A percentile compares a stretch with the other conserved stretches of the same genome.
Evolutionary conservation across 495 filamentous ascomycete genomes (phyloP).

Genomic region (Achaetomiella virescens): DNA sequence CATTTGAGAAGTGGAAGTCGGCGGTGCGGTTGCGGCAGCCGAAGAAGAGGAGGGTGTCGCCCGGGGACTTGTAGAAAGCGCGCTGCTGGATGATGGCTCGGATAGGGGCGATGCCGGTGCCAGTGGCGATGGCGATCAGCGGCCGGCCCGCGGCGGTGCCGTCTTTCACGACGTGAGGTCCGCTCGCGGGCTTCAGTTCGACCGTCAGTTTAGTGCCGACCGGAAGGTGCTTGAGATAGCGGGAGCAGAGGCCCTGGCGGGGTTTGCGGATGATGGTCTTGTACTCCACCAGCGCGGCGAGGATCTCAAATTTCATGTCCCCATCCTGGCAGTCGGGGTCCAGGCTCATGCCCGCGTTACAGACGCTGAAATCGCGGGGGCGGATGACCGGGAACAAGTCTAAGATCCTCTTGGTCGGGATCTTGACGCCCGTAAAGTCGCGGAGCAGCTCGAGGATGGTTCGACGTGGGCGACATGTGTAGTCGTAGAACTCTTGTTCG

Average conservation of each 20-base stretch:
- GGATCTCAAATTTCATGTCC: slow-evolving; percentile 57
- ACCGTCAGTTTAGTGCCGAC: slow-evolving; percentile 54
- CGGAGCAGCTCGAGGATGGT: slow-evolving; percentile 86
- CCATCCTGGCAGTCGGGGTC: background rate
- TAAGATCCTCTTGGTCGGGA: slow-evolving; percentile 67
- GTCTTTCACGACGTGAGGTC: slow-evolving; percentile 8
- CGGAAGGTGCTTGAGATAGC: slow-evolving; percentile 64
- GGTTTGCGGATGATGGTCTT: slow-evolving; percentile 79
- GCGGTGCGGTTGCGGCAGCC: slow-evolving; percentile 66
- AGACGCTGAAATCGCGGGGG: slow-evolving; percentile 81
- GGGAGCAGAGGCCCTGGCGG: slow-evolving; percentile 82
- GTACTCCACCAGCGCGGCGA: slow-evolving; percentile 90
- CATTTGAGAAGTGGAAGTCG: slow-evolving; percentile 75
- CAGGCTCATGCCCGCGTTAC: slow-evolving; percentile 54
- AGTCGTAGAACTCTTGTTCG: slow-evolving; percentile 90
- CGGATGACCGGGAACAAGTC: slow-evolving; percentile 69
- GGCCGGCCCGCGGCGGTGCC: slow-evolving; percentile 34
- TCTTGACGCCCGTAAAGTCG: slow-evolving; percentile 77
- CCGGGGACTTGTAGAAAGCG: slow-evolving; percentile 8
- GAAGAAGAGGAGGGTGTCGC: slow-evolving; percentile 57
- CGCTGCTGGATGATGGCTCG: slow-evolving; percentile 73
- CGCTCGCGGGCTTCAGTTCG: slow-evolving; percentile 35
- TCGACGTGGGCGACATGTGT: slow-evolving; percentile 84
- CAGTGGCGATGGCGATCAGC: slow-evolving; percentile 75
- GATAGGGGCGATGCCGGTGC: slow-evolving; percentile 88